Base-by-base conservation (phyloP, 208 protist species). In the Leishmania aethiopica region DNA sequence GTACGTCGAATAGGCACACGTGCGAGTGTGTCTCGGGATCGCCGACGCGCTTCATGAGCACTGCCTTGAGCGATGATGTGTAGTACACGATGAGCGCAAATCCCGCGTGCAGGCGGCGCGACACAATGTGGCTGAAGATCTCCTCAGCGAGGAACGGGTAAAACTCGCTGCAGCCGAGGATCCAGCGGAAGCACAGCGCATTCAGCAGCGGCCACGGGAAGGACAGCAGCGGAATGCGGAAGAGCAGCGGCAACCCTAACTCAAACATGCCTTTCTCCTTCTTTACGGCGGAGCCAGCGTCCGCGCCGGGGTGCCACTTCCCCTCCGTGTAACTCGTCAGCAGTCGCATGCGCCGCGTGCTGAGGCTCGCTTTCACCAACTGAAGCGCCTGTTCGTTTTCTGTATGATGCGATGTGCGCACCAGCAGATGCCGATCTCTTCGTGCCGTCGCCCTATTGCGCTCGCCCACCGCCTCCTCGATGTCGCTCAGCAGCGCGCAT, bases 131-230 rank as follows among this genome's bases (percentile, higher is more conserved):
- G 60, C 84, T 84, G 81, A 97, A 95, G 51, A 85, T 80, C 32
- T 91, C 84, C 60, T 91, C 84, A 28, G 78, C 78, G 55, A 90
- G 76, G 57, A 84, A 69, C 11, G 81, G 80, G 77, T 90, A 90
- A 53, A 55, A 73, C 57, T 92, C 93, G 28, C 83, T 22, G 60
- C 85, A 88, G 45, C 85, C 86, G 77, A 96, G 88, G 0, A 86
- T 70, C 93, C 91, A 96, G 64, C 80, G 81, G 82, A 93, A 89
- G 51, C 84, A 88, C 77, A 88, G 66, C 32, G 90, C 84, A 70
- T 90, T 85, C 13, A 90, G 85, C 8, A 94, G 80, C 47, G 88
- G 35, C 84, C 88, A 95, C 60, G 92, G 92, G 75, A 84, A 88
- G 25, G 83, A 82, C 22, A 76, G 51, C 74, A 79, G 72, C 25